These are phyloP conservation scores for Suillus ampliporus DNA, from an alignment of 768 basidiomycete genomes.

Conservation along the genomic window DNA sequence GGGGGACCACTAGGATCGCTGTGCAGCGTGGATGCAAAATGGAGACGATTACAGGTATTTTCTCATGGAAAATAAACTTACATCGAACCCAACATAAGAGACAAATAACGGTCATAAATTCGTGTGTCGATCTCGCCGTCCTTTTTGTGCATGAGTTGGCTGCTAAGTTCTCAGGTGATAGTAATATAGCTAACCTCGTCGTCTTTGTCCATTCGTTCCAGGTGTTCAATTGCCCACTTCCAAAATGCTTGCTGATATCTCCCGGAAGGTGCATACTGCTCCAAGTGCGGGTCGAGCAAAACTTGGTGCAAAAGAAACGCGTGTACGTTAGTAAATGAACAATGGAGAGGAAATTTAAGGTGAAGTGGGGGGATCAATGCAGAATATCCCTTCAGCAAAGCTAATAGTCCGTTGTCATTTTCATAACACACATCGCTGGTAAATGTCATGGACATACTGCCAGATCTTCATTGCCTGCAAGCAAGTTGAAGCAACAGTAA, in stretches of 20 bases:
- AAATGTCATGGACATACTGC: not conserved
- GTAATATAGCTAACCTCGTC: constrained; percentile 54
- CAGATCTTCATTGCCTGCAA: not conserved
- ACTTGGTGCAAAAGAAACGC: constrained; percentile 58
- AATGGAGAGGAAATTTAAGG: constrained; percentile 46
- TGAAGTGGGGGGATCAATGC: constrained; percentile 51
- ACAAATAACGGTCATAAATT: constrained; percentile 68
- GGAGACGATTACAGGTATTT: not conserved
- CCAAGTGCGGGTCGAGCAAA: constrained; percentile 57
- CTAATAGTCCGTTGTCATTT: constrained; percentile 37
- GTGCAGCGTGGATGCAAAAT: constrained; percentile 1
- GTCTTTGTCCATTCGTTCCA: constrained; percentile 50
- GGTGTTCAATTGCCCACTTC: constrained; percentile 67
- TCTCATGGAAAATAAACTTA: constrained; percentile 13
- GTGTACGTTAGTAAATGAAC: constrained; percentile 51
- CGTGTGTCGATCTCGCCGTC: constrained; percentile 67
- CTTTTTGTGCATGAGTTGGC: constrained; percentile 38
- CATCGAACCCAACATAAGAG: constrained; percentile 44
- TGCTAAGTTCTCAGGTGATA: not conserved
- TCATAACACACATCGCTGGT: not conserved
- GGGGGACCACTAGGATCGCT: constrained; percentile 34
- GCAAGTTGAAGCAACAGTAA: too few species aligned
- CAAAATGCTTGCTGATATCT: constrained; percentile 72
- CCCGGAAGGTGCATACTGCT: constrained; percentile 62
- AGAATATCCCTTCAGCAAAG: constrained; percentile 57